Base-by-base conservation (phyloP, 1,284 basidiomycete genomes). In the Macrocystidia cucumis region DNA sequence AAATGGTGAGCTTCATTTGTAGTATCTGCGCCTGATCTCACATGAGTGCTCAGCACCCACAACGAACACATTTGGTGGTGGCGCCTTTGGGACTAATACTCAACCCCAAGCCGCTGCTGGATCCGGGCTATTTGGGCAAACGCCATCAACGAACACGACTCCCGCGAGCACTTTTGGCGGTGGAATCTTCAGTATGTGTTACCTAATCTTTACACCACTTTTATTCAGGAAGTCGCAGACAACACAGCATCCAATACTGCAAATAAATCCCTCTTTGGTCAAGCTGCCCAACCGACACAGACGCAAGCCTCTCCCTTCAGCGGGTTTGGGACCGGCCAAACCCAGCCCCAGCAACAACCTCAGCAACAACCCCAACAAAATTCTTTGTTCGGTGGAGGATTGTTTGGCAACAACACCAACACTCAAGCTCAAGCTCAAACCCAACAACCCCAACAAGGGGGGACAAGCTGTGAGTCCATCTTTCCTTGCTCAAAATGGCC, bases 51-150 rank as follows among this genome's bases (percentile, higher is more conserved):
- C 44, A 36, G 35, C 51, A 8, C 45, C 49, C 32, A 52, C 55
- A 9, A 66, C 65, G 36, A 56, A 60, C 39, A 50, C 52, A 3
- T 72, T 72, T 46, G 63, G 68, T 54, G 44, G 46, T 17, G 46
- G 48, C 19, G 40, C 50, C 4, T 60, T 60, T 29, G 55, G 58
- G 18, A 44, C 49, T 3, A 50, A 43, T 27, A 48, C 56, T 26
- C 59, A 57, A 38, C 62, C 62, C 41, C 55, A 50, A 27, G 50
- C 50, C 32, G 42, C 46, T 14, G 34, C 43, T 14, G 38, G 40
- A 14, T n/a, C n/a, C n/a, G 46, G 51, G 19, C 29, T 53, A n/a
- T 56, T 57, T 30, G 53, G 54, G 28, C 29, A 4, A 9, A n/a
- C n/a, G n/a, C 25, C 25, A 3, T n/a, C 25, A 16, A n/a, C 25